A percentile compares a stretch with the other conserved stretches of the same genome.
These are phyloP conservation scores for Flaveria sonorensis DNA, from an alignment of 129 eudicot species.

Conservation along the genomic window DNA sequence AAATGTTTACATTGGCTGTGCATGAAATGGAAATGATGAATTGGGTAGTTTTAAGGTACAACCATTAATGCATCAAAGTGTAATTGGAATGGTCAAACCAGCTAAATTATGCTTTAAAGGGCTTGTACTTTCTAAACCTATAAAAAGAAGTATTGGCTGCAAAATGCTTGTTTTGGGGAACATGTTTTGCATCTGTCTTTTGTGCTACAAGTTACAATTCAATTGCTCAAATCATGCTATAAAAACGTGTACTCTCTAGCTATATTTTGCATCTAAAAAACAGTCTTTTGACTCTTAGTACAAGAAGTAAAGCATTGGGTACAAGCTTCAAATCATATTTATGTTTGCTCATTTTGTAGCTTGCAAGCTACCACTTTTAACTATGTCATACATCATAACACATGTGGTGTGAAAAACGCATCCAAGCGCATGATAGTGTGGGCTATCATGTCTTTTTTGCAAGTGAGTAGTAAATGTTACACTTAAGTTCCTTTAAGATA, in stretches of 20 bases:
- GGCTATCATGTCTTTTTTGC: conserved; percentile 37
- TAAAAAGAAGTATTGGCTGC: conserved; percentile 1
- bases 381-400: not conserved
- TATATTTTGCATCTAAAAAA: not conserved
- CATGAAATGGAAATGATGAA: conserved; percentile 22
- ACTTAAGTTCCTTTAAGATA: conserved; percentile 27
- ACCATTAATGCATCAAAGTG: conserved; percentile 20
- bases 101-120: conserved; percentile 3
- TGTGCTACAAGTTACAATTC: too few relatives aligned
- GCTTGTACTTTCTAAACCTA: conserved; percentile 7
- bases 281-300: not conserved
- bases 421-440: conserved; percentile 36
- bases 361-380: not conserved
- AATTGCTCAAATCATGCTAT: not conserved
- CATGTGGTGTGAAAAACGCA: conserved; percentile 43
- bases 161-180: conserved; percentile 6
- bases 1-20: conserved; percentile 2
- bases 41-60: conserved; percentile 17
- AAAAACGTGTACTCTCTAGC: not conserved
- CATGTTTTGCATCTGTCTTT: not conserved
- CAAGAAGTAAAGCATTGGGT: not conserved
- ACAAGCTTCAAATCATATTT: not conserved
- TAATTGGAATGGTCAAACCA: conserved; percentile 14
- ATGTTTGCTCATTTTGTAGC: not conserved
- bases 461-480: conserved; percentile 39